Conservation (phyloP, 345 rosid genomes). For the Hibiscus tridactylites region DNA sequence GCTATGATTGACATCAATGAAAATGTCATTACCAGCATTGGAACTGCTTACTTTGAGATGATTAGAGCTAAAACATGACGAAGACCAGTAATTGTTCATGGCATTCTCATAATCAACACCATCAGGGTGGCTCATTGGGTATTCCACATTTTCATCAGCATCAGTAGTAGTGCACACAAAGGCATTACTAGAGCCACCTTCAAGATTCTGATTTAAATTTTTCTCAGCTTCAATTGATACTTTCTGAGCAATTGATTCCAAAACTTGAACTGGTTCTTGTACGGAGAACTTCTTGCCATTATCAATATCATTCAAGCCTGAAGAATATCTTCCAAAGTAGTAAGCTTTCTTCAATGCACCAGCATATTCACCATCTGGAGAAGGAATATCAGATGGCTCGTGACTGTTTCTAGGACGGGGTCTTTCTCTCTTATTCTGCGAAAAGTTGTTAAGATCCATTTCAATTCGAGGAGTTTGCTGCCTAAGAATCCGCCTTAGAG, state of each 20-base stretch:
- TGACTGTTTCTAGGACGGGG: slow-evolving; percentile 71
- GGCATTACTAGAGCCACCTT: slow-evolving; percentile 31
- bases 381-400: slow-evolving; percentile 75
- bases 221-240: slow-evolving; percentile 57
- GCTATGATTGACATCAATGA: slow-evolving; percentile 33
- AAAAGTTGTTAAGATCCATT: slow-evolving; percentile 86
- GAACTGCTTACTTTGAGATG: slow-evolving; percentile 27
- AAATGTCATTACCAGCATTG: slow-evolving; percentile 35
- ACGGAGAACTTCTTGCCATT: slow-evolving; percentile 62
- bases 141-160: slow-evolving; percentile 33
- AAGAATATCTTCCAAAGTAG: slow-evolving; percentile 70
- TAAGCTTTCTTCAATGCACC: slow-evolving; percentile 54
- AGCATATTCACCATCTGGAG: slow-evolving; percentile 76
- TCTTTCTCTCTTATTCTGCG: slow-evolving; percentile 89
- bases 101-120: slow-evolving; percentile 36
- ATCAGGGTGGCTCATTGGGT: slow-evolving; percentile 31
- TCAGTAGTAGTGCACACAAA: slow-evolving; percentile 29
- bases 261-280: slow-evolving; percentile 42
- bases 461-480: slow-evolving; percentile 90
- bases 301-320: slow-evolving; percentile 69
- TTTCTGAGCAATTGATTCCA: slow-evolving; percentile 38
- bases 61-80: slow-evolving; percentile 21
- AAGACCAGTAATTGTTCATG: slow-evolving; percentile 15
- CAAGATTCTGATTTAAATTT: slow-evolving; percentile 50
- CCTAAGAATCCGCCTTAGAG: slow-evolving; percentile 80